Evolutionary conservation across 2,329 filamentous ascomycete species (phyloP).

Genomic region (Arthrobotrys megalospora): DNA sequence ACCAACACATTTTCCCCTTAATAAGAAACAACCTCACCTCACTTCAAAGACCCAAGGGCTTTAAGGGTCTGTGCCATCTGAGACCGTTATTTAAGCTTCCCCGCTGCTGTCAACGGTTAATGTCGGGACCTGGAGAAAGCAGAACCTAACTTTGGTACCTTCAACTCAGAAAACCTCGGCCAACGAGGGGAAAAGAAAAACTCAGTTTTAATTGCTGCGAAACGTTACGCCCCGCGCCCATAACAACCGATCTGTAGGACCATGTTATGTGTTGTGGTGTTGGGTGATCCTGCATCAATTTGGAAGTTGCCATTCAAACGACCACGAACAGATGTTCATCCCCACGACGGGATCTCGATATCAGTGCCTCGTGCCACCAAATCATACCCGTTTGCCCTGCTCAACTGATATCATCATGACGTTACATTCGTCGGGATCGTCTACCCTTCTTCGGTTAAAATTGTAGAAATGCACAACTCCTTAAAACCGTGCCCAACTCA

Average conservation of each 20-base stretch:
- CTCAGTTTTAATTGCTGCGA: not conserved
- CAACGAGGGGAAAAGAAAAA: conserved; percentile 13
- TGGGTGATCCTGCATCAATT: conserved; percentile 2
- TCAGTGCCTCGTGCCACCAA: conserved; percentile 18
- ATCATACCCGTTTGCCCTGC: conserved; percentile 10
- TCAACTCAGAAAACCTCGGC: not conserved
- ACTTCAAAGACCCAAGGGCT: not conserved
- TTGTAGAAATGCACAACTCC: not conserved
- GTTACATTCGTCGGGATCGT: conserved; percentile 32
- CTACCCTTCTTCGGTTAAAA: conserved; percentile 18
- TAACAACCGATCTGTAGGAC: not conserved
- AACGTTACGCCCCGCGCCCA: not conserved
- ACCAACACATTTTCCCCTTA: conserved; percentile 44
- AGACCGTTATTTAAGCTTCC: conserved; percentile 30
- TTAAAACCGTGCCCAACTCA: not conserved
- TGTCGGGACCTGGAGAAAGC: conserved; percentile 3
- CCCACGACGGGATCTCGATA: conserved; percentile 20
- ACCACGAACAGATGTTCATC: not conserved
- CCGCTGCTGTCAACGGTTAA: conserved; percentile 31
- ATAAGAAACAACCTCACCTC: conserved; percentile 3
- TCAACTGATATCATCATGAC: conserved; percentile 49
- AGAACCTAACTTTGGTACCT: conserved; percentile 23
- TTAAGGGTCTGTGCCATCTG: conserved; percentile 7
- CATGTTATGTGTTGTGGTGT: conserved; percentile 11
- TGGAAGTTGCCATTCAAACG: conserved; percentile 15